Evolutionary conservation across 106 monocot genomes (phyloP).

Genomic region (Phalaenopsis equestris): DNA sequence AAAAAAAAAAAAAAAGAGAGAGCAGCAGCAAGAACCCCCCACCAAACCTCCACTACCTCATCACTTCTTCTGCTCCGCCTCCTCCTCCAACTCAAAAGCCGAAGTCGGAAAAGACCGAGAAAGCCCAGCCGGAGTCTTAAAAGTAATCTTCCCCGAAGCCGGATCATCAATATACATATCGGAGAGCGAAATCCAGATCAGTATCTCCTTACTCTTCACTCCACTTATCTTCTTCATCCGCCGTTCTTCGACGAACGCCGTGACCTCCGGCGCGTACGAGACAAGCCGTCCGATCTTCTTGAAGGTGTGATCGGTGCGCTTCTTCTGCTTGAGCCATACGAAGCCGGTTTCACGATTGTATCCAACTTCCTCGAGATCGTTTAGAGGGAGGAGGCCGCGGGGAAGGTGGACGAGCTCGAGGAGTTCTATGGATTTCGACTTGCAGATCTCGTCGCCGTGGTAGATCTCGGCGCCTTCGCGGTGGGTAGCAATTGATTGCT

Average conservation of each 20-base stretch:
- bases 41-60: neutral
- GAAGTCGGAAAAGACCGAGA: constrained; percentile 18
- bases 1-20: neutral
- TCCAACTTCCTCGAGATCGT: constrained; percentile 34
- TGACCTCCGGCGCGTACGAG: constrained; percentile 32
- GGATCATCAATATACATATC: constrained; percentile 34
- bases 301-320: constrained; percentile 30
- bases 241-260: constrained; percentile 38
- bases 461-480: constrained; percentile 25
- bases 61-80: constrained; percentile 1
- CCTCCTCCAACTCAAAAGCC: constrained; percentile 30
- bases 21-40: neutral
- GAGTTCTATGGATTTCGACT: constrained; percentile 24
- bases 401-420: constrained; percentile 30
- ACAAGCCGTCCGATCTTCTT: constrained; percentile 31
- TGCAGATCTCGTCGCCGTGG: constrained; percentile 18
- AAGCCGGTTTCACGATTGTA: constrained; percentile 30
- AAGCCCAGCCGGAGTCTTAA: constrained; percentile 26
- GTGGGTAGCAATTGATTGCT: constrained; percentile 11
- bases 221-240: constrained; percentile 43
- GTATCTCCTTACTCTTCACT: constrained; percentile 38
- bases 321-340: constrained; percentile 47
- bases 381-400: constrained; percentile 32
- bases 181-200: constrained; percentile 32
- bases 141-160: constrained; percentile 22